Base-by-base conservation (phyloP, 306 rosid species). In the Vicia villosa region DNA sequence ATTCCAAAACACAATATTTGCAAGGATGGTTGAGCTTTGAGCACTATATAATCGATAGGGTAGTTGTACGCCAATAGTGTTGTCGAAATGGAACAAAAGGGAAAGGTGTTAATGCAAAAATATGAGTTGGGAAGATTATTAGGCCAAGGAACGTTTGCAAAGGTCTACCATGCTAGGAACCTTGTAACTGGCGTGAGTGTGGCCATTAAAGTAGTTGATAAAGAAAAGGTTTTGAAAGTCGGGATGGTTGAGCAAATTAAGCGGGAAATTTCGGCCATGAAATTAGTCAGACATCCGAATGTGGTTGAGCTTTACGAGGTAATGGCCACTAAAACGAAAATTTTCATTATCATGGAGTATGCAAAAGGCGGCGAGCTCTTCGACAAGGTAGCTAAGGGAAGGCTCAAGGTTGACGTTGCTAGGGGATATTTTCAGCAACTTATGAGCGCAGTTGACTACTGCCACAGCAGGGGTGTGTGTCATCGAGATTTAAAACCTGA, bases 141-240 rank as follows among this genome's bases (percentile, higher is more conserved):
- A 74, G 99, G 99, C 81, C 99, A 95, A 82, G 99, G 99, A 67
- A 95, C 96, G 73, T 95, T 95, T 85, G 99, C 97, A 14, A 95
- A 91, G 87, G 99, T 95, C 51, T 85, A 95, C 79, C 69, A 87
- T 84, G 97, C 89, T 12, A 84, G 97, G 83, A 82, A 91, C 76
- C 79, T 91, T 55, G 55, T 57, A 65, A 86, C 88, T 16, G 96
- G 97, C 69, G 15, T 62, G 89, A 85, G 73, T 68, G 97, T 91
- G 79, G 97, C 97, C 69, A 80, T 95, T 32, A 95, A 95, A 83
- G 67, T 89, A 2, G 50, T 89, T 30, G 96, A 95, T 68, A 95
- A 95, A 73, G 97, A 89, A 77, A 87, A 84, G 81, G 22, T 91
- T 79, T 69, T 89, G 77, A 91, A 91, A 86, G 96, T 83, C 36